A percentile compares a stretch with the other conserved stretches of the same genome.
phyloP scores from a whole-genome alignment of 208 protist species.

The Strigomonas galati region DNA sequence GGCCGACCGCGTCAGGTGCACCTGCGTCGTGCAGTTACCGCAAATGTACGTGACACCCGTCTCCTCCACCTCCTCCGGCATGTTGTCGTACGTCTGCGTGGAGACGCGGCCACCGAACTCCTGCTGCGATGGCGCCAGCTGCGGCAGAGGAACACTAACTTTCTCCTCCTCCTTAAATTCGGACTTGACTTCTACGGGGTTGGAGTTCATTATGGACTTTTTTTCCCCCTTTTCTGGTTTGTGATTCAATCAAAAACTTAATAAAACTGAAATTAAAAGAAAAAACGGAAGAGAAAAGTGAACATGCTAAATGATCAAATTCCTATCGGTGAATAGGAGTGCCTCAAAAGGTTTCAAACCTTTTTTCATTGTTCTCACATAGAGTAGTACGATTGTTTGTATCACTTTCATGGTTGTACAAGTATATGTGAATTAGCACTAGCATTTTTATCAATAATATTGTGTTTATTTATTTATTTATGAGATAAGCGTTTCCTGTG shows the following conservation, averaged over 20 bases:
- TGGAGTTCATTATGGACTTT: slow-evolving; percentile 10
- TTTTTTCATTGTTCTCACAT: too few relatives aligned
- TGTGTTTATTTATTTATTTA: too few relatives aligned
- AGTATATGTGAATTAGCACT: too few relatives aligned
- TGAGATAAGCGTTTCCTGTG: background rate
- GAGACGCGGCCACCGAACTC: slow-evolving; percentile 1
- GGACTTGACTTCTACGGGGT: background rate
- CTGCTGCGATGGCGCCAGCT: too few relatives aligned
- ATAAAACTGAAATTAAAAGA: slow-evolving; percentile 7
- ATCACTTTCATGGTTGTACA: too few relatives aligned
- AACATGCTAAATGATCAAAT: too few relatives aligned
- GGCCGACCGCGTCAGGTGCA: slow-evolving; percentile 47
- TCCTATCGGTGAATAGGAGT: too few relatives aligned
- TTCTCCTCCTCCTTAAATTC: slow-evolving; percentile 23
- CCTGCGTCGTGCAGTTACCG: slow-evolving; percentile 71
- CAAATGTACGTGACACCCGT: slow-evolving; percentile 72
- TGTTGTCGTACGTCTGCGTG: slow-evolving; percentile 1
- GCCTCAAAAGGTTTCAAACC: too few relatives aligned
- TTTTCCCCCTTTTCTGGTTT: slow-evolving; percentile 3
- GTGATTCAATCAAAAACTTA: slow-evolving; percentile 7
- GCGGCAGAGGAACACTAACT: background rate
- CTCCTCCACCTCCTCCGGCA: slow-evolving; percentile 17
- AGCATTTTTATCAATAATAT: too few relatives aligned
- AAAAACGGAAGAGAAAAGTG: slow-evolving; percentile 3
- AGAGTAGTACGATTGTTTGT: too few relatives aligned